A percentile compares a stretch with the other conserved stretches of the same genome.
Conservation (phyloP, 495 filamentous ascomycete species). For the Daldinia caldariorum region DNA sequence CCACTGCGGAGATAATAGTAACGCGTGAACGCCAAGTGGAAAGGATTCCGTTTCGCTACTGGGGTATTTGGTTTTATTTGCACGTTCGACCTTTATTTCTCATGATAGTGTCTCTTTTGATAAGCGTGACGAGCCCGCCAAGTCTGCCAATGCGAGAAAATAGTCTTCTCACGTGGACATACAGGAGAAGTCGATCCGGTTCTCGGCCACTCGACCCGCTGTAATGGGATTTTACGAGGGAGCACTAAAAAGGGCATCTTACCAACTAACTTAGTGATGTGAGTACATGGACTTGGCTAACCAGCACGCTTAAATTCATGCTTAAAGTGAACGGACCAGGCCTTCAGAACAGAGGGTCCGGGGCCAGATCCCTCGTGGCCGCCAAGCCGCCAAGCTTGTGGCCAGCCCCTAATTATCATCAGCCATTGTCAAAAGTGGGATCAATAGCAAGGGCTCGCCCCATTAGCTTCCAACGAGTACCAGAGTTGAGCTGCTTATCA, state of each 20-base stretch:
- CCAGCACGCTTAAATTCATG: constrained; percentile 60
- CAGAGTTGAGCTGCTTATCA: constrained; percentile 16
- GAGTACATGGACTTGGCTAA: constrained; percentile 11
- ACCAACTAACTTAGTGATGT: constrained; percentile 14
- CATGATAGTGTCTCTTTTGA: background rate
- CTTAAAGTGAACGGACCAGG: constrained; percentile 53
- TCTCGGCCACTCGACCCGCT: constrained; percentile 31
- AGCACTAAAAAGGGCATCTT: constrained; percentile 17
- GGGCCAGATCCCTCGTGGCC: constrained; percentile 47
- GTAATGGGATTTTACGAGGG: constrained; percentile 21
- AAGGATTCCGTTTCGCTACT: constrained; percentile 19
- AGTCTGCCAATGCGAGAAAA: constrained; percentile 23
- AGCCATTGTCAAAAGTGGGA: constrained; percentile 28
- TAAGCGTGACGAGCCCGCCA: constrained; percentile 8
- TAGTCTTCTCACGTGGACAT: constrained; percentile 8
- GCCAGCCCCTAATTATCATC: constrained; percentile 20
- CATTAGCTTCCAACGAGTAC: constrained; percentile 23
- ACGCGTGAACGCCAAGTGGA: constrained; percentile 15
- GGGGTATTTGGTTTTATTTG: constrained; percentile 1
- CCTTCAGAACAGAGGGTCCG: constrained; percentile 34
- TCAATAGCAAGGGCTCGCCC: constrained; percentile 24
- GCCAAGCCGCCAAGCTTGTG: constrained; percentile 47
- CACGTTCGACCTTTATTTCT: background rate
- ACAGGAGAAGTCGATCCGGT: constrained; percentile 18
- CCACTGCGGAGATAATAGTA: constrained; percentile 17